These are phyloP conservation scores for Fusarium sp. DNA, from an alignment of 2,329 filamentous ascomycete genomes.

Conservation along the genomic window DNA sequence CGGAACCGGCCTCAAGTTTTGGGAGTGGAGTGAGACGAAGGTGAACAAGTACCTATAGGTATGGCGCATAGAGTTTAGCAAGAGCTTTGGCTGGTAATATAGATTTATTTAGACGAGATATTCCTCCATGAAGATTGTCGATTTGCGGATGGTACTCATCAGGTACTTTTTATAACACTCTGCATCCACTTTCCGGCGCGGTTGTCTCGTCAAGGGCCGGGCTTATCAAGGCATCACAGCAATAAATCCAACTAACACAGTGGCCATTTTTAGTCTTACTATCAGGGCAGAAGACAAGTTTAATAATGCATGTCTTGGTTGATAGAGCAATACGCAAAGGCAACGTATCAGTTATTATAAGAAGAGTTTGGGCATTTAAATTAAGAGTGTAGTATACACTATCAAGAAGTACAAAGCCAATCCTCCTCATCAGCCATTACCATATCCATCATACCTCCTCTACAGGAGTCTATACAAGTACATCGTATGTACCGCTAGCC, in stretches of 20 bases:
- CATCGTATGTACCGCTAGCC: background rate
- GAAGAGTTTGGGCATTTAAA: background rate
- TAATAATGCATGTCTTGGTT: background rate
- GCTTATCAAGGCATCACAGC: too few relatives aligned
- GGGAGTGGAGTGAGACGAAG: background rate
- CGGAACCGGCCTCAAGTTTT: background rate
- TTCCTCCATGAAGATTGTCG: background rate
- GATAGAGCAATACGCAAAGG: background rate
- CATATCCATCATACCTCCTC: background rate
- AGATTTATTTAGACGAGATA: background rate
- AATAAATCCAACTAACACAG: too few relatives aligned
- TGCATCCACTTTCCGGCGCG: too few relatives aligned
- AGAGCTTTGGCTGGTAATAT: background rate
- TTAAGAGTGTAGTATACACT: background rate
- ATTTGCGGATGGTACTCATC: background rate
- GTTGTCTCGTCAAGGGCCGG: too few relatives aligned
- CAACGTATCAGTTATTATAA: background rate
- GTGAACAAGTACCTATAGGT: background rate
- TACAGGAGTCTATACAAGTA: background rate
- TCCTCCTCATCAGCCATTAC: background rate
- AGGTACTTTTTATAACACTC: background rate
- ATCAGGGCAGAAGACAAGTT: background rate
- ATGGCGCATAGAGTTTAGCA: background rate
- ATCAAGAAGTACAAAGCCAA: slow-evolving; percentile 2
- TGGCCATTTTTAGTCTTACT: too few relatives aligned